phyloP scores from a whole-genome alignment of 164 flowering plant species.

The Annona squamosa region DNA sequence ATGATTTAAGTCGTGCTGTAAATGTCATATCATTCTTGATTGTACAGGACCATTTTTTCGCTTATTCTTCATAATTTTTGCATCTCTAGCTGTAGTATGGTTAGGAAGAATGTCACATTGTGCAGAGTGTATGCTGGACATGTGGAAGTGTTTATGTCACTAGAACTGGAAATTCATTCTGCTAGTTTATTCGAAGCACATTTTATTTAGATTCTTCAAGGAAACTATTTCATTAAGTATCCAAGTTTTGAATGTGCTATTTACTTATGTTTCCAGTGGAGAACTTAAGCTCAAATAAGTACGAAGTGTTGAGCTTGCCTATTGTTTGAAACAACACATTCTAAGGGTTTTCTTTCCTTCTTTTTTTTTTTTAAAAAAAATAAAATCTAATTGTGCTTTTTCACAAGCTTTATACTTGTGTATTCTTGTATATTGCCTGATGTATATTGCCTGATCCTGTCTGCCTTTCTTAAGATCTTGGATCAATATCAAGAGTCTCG shows the following conservation, averaged over 20 bases:
- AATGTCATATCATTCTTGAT: neutral
- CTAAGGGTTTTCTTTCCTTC: neutral
- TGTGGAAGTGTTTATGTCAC: neutral
- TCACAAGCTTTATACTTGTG: neutral
- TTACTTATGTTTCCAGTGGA: neutral
- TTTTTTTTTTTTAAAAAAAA: too few relatives aligned
- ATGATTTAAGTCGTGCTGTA: too few relatives aligned
- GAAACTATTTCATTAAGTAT: neutral
- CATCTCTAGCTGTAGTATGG: neutral
- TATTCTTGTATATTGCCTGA: too few relatives aligned
- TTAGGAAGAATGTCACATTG: neutral
- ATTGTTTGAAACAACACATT: neutral
- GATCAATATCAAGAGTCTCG: constrained; percentile 79
- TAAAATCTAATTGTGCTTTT: neutral
- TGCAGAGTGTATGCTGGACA: neutral
- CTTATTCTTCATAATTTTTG: neutral
- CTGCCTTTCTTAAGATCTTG: constrained; percentile 51
- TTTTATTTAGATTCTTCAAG: neutral
- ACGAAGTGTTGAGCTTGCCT: neutral
- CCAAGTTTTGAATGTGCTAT: neutral
- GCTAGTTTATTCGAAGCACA: neutral
- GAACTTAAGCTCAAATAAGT: neutral
- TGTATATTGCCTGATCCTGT: neutral
- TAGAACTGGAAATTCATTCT: neutral
- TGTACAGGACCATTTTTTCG: neutral